A percentile compares a stretch with the other conserved stretches of the same genome.
Conservation (phyloP, 805 yeast genomes). For the Candida stauntonica region DNA sequence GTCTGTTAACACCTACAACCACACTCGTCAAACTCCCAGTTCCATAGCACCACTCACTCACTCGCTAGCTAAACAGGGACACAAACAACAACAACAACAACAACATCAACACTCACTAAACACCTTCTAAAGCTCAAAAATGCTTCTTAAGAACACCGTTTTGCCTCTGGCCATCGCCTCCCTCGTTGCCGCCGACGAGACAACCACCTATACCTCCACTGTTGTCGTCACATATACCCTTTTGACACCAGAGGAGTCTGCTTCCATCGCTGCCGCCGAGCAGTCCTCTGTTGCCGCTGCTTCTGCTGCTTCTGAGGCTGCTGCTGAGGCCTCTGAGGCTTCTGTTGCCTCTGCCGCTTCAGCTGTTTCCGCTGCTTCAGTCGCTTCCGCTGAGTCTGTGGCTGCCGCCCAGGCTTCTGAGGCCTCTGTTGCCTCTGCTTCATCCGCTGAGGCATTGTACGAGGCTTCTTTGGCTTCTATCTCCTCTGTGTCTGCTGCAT, state of each 20-base stretch:
- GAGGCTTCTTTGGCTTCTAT: constrained; percentile 21
- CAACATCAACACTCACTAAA: background rate
- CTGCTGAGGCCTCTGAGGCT: constrained; percentile 11
- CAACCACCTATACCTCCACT: constrained; percentile 36
- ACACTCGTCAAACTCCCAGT: background rate
- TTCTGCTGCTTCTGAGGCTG: constrained; percentile 19
- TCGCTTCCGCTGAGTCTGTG: constrained; percentile 17
- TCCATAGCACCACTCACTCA: background rate
- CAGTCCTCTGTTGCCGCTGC: constrained; percentile 23
- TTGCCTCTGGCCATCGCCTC: constrained; percentile 26
- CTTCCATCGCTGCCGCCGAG: constrained; percentile 19
- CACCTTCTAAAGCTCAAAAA: constrained; percentile 6
- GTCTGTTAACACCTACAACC: constrained; percentile 1
- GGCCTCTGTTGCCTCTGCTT: constrained; percentile 19
- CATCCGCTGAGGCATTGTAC: constrained; percentile 19
- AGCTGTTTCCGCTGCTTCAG: constrained; percentile 15
- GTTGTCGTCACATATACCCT: constrained; percentile 31
- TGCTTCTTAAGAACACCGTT: constrained; percentile 22
- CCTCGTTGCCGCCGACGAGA: constrained; percentile 32
- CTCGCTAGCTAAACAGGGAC: constrained; percentile 1
- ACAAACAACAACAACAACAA: background rate
- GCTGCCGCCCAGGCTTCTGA: constrained; percentile 27
- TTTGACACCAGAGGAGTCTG: constrained; percentile 26
- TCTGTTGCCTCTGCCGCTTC: constrained; percentile 23
- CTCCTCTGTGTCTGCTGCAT: constrained; percentile 10